Evolutionary conservation across 257 asterid species (phyloP), one percentile per base, ranked within the genome.

Genomic region (Mitragyna speciosa): DNA sequence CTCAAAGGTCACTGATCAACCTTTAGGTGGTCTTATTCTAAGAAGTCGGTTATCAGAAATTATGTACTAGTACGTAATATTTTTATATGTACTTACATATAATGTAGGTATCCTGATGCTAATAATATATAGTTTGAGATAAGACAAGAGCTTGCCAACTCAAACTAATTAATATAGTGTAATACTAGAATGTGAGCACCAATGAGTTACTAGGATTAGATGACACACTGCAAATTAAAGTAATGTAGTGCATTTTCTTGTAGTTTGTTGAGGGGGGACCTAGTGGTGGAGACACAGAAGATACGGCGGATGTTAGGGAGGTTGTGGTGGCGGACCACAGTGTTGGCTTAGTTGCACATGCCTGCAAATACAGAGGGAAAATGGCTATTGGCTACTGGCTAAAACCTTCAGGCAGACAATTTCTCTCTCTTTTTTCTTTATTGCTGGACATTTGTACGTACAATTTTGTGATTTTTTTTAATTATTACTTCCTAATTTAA

Each of bases 311-410:
- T 85, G 79, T 85, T 76, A 8, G 76, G 79, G 77, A 11, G 26
- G 66, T 72, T 69, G 65, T 58, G 75, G 67, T 84, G 81, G 85
- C 83, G 80, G 84, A 79, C 84, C 78, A 72, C 49, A 56, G 72
- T 65, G 69, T 47, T 58, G 52, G 28, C 43, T 24, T 70, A 3
- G 17, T 12, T 51, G 79, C 76, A 78, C 77, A 45, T 58, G 82
- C 79, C 48, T 74, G 22, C 76, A 6, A 20, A 66, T 47, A 15
- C 19, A 56, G 26, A 24, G 20, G 2, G 20, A 49, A 66, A 22
- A 64, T 28, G 41, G 69, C 39, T 43, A 14, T 17, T 41, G 1
- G 10, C 33, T 19, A 68, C 14, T 5, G 14, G 4, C 20, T 70
- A 22, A 26, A 20, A 47, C 48, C 61, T 64, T 64, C 49, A 3